Base-by-base conservation (phyloP, 2,329 filamentous ascomycete species). In the Fusarium sp. region DNA sequence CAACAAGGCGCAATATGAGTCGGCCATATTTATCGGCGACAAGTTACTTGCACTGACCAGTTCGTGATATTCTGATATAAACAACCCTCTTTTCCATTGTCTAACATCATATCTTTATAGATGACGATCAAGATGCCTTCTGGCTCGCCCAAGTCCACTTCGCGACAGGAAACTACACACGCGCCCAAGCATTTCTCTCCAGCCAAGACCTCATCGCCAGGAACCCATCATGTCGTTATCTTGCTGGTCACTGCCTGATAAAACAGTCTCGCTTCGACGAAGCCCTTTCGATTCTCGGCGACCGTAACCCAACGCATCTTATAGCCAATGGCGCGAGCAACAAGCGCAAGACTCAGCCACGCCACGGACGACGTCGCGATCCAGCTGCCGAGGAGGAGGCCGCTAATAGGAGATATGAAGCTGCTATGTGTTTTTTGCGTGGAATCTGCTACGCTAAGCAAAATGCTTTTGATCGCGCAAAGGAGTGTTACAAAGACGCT, bases 131-230 rank as follows among this genome's bases (percentile, higher is more conserved):
- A 74, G 96, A 99, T 82, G 96, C 95, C 45, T 98, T 98, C 81
- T 98, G 95, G 93, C 92, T 99, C 48, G 96, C 96, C n/a, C 96
- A 98, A 84, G 94, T 98, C 42, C 96, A 99, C 83, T 99, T 98
- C 84, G 93, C 92, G 58, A 96, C 94, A 55, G 95, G 94, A 78
- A 98, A 98, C 85, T 98, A 97, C 83, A 96, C 93, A 14, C 93
- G 96, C 78, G 95, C 96, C 6, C 92, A 98, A 78, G 89, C 94
- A 30, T 93, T 98, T 74, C 90, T 99, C 70, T 90, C 92, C 36
- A 92, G 94, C 78, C 92, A 95, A 81, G 93, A 97, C 81, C 89
- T 98, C 71, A 89, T 96, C 77, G 84, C 90, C 50, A 91, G 93
- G 77, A 98, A 93, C 78, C 90, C 95, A 3, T 94, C 95, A 58